phyloP scores from a whole-genome alignment of 2,329 filamentous ascomycete genomes.

The Neofusicoccum laricinum region DNA sequence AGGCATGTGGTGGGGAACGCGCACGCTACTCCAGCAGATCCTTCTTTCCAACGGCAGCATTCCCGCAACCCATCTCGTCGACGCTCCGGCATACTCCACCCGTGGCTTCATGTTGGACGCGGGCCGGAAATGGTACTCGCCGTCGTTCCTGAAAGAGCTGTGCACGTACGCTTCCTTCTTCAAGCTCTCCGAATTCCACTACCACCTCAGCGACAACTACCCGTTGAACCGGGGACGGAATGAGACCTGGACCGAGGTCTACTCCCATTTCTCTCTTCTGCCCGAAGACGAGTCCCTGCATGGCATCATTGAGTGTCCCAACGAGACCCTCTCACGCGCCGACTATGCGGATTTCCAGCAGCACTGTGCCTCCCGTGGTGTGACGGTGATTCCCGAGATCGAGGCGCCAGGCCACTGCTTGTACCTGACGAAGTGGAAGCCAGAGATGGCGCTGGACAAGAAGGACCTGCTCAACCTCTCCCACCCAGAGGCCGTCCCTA shows the following conservation, averaged over 20 bases:
- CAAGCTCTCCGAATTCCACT: slow-evolving; percentile 50
- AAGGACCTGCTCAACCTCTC: slow-evolving; percentile 36
- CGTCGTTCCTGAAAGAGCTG: slow-evolving; percentile 42
- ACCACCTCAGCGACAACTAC: slow-evolving; percentile 51
- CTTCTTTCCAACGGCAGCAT: slow-evolving; percentile 36
- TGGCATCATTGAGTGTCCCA: slow-evolving; percentile 33
- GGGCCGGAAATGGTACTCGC: slow-evolving; percentile 44
- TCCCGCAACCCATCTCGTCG: slow-evolving; percentile 28
- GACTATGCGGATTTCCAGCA: slow-evolving; percentile 36
- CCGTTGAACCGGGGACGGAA: slow-evolving; percentile 48
- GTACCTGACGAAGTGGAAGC: slow-evolving; percentile 38
- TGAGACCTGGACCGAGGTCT: slow-evolving; percentile 46
- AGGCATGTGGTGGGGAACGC: slow-evolving; percentile 49
- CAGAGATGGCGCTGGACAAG: slow-evolving; percentile 34
- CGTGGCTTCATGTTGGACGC: slow-evolving; percentile 47
- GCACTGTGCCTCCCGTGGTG: slow-evolving; percentile 33
- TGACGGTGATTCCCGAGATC: slow-evolving; percentile 37
- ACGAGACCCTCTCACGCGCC: slow-evolving; percentile 32
- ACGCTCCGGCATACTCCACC: slow-evolving; percentile 45
- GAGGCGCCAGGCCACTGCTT: slow-evolving; percentile 37
- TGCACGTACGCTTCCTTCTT: slow-evolving; percentile 48
- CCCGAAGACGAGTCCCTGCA: slow-evolving; percentile 36
- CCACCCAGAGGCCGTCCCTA: slow-evolving; percentile 34
- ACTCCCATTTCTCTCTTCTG: slow-evolving; percentile 44
- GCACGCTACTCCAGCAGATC: slow-evolving; percentile 45